Conservation (phyloP, 805 yeast genomes). For the Yarrowia sp. region DNA sequence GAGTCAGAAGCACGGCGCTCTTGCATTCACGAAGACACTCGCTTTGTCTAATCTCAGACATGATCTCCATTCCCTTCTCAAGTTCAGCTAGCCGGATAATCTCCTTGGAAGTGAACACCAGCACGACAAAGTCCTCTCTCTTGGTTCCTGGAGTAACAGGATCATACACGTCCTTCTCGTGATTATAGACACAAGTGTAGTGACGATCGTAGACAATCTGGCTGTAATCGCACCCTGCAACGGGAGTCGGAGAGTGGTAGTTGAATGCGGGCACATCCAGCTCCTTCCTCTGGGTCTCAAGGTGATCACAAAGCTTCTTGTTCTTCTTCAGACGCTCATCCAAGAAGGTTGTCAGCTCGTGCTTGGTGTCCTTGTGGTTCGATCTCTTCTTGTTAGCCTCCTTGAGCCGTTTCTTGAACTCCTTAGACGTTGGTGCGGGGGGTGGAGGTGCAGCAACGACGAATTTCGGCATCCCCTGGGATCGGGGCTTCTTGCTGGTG, state of each 20-base stretch:
- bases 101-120: slow-evolving; percentile 19
- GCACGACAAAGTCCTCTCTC: slow-evolving; percentile 20
- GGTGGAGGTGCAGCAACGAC: not conserved
- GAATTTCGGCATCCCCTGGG: no score
- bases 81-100: slow-evolving; percentile 15
- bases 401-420: slow-evolving; percentile 11
- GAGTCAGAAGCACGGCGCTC: slow-evolving; percentile 6
- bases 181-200: slow-evolving; percentile 40
- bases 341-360: not conserved
- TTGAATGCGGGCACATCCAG: slow-evolving; percentile 18
- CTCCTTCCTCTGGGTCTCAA: not conserved
- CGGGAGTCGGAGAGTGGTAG: not conserved
- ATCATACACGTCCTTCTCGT: slow-evolving; percentile 41
- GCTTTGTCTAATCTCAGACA: slow-evolving; percentile 3
- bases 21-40: not conserved
- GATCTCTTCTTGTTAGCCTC: slow-evolving; percentile 33
- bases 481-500: no score
- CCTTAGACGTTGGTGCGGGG: not conserved
- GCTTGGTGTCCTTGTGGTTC: slow-evolving; percentile 23
- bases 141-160: slow-evolving; percentile 39
- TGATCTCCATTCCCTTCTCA: not conserved
- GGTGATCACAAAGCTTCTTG: slow-evolving; percentile 39
- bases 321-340: slow-evolving; percentile 24
- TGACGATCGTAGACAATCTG: slow-evolving; percentile 13
- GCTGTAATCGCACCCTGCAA: slow-evolving; percentile 9